Evolutionary conservation across 192 early-diverging fungal genomes (phyloP), one percentile per base, ranked within the genome.

Genomic region (Mortierella claussenii): DNA sequence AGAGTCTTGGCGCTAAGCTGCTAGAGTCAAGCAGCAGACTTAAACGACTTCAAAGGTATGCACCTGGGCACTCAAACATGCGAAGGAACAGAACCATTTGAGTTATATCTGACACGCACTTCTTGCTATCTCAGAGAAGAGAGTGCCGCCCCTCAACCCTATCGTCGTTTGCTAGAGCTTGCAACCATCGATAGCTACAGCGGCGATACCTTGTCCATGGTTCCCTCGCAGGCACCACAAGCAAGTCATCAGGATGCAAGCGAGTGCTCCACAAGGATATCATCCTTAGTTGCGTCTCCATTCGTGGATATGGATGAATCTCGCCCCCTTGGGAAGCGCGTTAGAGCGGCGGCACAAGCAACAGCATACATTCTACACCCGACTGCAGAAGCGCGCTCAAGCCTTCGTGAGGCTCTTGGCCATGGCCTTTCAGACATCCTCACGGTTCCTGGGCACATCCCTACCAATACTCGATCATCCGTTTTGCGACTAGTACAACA

Each of bases 41-140:
- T 26, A 59, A 62, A 2, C 12, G 44, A 36, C 47, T 76, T 4
- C 58, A 46, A 28, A 76, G 53, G 73, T 67, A 56, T 15, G 13
- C 37, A n/a, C n/a, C n/a, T n/a, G n/a, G n/a, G n/a, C n/a, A n/a
- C n/a, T n/a, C n/a, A n/a, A n/a, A n/a, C n/a, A n/a, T n/a, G n/a
- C n/a, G n/a, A n/a, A n/a, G n/a, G n/a, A n/a, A n/a, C n/a, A n/a
- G n/a, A n/a, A n/a, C n/a, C n/a, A 40, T 40, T 15, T 40, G 15
- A 33, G 20, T 3, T 11, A 48, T 8, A 5, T 36, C 23, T 36
- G 28, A 51, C 21, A 49, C 3, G 11, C 31, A 13, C 8, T 61
- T 18, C 37, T 33, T 23, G 15, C 47, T 11, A 4, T 50, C 18
- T 36, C 43, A 44, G 31, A 15, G 47, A 52, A 7, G 42, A 65